Conservation (phyloP, 495 filamentous ascomycete genomes). For the Hypoxylon subgilvum region DNA sequence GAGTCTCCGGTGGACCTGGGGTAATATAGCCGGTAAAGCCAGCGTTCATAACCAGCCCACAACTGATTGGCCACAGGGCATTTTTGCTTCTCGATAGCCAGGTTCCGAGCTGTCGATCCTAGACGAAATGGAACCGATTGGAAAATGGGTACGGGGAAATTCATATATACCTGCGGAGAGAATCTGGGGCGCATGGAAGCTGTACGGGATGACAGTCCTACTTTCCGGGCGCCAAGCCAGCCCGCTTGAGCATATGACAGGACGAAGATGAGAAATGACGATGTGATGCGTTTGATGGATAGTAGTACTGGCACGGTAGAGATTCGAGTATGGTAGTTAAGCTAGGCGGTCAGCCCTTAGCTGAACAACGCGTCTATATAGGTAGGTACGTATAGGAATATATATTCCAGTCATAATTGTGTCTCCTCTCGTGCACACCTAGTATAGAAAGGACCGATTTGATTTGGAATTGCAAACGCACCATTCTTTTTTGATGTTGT, state of each 20-base stretch:
- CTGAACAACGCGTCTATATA: neutral
- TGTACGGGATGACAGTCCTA: conserved; percentile 26
- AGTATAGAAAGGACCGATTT: conserved; percentile 23
- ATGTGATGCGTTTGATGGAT: neutral
- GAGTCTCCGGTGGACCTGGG: conserved; percentile 33
- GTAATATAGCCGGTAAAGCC: conserved; percentile 38
- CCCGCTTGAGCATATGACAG: conserved; percentile 4
- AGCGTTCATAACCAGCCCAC: conserved; percentile 25
- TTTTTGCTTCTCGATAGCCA: conserved; percentile 7
- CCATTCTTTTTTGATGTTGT: neutral
- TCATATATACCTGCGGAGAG: conserved; percentile 20
- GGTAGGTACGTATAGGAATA: neutral
- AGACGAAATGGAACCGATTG: conserved; percentile 20
- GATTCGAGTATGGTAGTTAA: neutral
- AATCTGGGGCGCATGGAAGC: conserved; percentile 39
- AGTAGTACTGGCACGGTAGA: conserved; percentile 4
- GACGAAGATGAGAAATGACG: conserved; percentile 19
- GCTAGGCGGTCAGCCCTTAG: neutral
- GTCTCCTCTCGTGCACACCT: neutral
- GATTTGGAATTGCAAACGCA: conserved; percentile 23
- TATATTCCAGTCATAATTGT: too few relatives aligned
- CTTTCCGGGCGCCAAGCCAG: conserved; percentile 32
- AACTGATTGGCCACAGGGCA: conserved; percentile 29
- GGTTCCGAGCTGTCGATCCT: conserved; percentile 15
- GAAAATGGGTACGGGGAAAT: conserved; percentile 26